A percentile compares a stretch with the other conserved stretches of the same genome.
Conservation (phyloP, 139 green algal genomes). For the Coelastrella sp. region DNA sequence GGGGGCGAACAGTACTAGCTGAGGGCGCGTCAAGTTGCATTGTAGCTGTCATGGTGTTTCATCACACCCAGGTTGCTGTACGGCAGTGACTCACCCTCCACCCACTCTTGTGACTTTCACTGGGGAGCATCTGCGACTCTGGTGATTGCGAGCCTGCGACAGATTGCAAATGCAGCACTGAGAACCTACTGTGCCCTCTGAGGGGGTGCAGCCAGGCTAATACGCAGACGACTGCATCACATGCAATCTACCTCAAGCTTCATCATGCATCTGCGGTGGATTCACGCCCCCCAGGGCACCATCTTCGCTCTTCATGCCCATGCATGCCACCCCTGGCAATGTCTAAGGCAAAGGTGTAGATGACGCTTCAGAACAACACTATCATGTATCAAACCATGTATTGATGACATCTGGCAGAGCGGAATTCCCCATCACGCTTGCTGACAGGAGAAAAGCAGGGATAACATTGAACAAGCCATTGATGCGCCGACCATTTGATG, state of each 20-base stretch:
- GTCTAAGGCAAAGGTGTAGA: not conserved
- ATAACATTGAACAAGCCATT: too few relatives aligned
- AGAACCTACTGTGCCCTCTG: not conserved
- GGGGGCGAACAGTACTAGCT: not conserved
- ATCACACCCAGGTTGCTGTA: not conserved
- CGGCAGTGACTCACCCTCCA: not conserved
- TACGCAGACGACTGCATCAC: too few relatives aligned
- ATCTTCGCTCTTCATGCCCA: not conserved
- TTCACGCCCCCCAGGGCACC: not conserved
- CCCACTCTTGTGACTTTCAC: not conserved
- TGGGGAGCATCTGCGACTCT: not conserved
- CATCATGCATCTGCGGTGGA: too few relatives aligned
- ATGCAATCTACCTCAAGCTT: too few relatives aligned
- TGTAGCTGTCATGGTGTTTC: not conserved
- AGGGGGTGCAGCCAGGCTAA: not conserved
- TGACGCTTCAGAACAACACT: not conserved
- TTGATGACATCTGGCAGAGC: too few relatives aligned
- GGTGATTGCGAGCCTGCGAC: not conserved
- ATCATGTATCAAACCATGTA: too few relatives aligned
- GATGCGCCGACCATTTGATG: too few relatives aligned
- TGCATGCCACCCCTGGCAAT: not conserved
- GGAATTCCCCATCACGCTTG: too few relatives aligned
- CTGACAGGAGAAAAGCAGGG: too few relatives aligned
- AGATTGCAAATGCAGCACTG: not conserved
- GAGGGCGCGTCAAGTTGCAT: not conserved